Evolutionary conservation across 176 grass and related monocot species (phyloP), one percentile per base, ranked within the genome.

Genomic region (Oryza rufipogon): DNA sequence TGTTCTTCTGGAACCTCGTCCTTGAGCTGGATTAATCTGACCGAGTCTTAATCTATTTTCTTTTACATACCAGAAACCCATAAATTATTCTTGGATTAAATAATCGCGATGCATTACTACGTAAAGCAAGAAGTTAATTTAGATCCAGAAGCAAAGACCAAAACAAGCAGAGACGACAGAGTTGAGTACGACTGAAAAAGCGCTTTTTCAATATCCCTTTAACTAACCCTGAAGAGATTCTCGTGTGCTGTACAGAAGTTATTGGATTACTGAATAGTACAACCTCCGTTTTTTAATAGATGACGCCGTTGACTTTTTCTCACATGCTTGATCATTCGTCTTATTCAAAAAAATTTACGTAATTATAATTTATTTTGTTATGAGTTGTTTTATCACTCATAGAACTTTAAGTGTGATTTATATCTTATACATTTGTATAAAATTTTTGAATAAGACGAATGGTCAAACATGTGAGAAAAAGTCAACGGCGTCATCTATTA

Each of bases 121-220:
- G 70, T 25, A 28, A 79, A 33, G 23, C 23, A 4, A 23, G 8
- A 63, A 19, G 20, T 63, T n/a, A 48, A 26, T 74, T 74, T 49
- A 11, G 26, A 45, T 77, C 52, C 8, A 58, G 8, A 15, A 45
- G 41, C n/a, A 23, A 60, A 63, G 48, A 22, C 64, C 23, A 61
- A 22, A 70, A 61, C 25, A 60, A 16, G 65, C 20, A 64, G 75
- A 71, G 58, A 63, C 54, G 19, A n/a, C 54, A 63, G 58, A 9
- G 58, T 63, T 63, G 58, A 23, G 51, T 72, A 58, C 17, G 34
- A 22, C 4, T 33, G 83, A 71, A 45, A 78, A 84, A 56, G 16
- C 0, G 58, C 11, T 51, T 12, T 12, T 11, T 47, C 16, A 9
- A 73, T 47, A 22, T n/a, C 28, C 45, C 79, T 81, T 81, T 58